Percentiles rank a stretch among this genome's conserved stretches.
Conservation (phyloP, 1,284 basidiomycete species). For the Grifola frondosa region DNA sequence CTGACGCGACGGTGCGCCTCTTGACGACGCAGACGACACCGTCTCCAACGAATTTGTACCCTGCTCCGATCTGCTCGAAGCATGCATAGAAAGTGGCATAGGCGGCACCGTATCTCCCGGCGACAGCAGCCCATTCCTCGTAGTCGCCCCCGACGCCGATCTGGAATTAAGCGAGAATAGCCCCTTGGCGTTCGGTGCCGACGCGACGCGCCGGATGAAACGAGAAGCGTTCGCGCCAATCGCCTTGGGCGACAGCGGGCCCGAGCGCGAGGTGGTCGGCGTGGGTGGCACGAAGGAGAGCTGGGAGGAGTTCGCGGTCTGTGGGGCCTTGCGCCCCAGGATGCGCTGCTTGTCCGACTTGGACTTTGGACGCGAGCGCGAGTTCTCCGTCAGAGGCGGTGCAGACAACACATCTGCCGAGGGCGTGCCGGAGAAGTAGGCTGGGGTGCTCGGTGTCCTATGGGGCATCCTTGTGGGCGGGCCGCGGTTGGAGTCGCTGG, state of each 20-base stretch:
- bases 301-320: slow-evolving; percentile 37
- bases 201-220: slow-evolving; percentile 92
- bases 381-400: slow-evolving; percentile 26
- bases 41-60: slow-evolving; percentile 71
- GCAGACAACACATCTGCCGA: slow-evolving; percentile 13
- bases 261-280: slow-evolving; percentile 36
- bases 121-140: slow-evolving; percentile 78
- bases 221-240: slow-evolving; percentile 73
- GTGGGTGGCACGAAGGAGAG: slow-evolving; percentile 36
- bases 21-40: slow-evolving; percentile 68
- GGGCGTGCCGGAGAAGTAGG: slow-evolving; percentile 25
- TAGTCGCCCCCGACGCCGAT: slow-evolving; percentile 46
- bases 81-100: slow-evolving; percentile 50
- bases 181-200: slow-evolving; percentile 94
- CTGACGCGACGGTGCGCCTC: slow-evolving; percentile 43
- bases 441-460: slow-evolving; percentile 30
- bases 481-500: slow-evolving; percentile 58
- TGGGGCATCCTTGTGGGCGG: slow-evolving; percentile 32
- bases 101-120: slow-evolving; percentile 58
- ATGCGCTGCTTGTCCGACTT: slow-evolving; percentile 59
- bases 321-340: slow-evolving; percentile 28
- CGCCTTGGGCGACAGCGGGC: slow-evolving; percentile 58
- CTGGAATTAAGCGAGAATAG: slow-evolving; percentile 67
- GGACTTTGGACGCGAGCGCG: slow-evolving; percentile 53
- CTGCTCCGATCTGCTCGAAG: slow-evolving; percentile 54